Conservation (phyloP, 2,329 filamentous ascomycete genomes). For the Clonostachys solani region DNA sequence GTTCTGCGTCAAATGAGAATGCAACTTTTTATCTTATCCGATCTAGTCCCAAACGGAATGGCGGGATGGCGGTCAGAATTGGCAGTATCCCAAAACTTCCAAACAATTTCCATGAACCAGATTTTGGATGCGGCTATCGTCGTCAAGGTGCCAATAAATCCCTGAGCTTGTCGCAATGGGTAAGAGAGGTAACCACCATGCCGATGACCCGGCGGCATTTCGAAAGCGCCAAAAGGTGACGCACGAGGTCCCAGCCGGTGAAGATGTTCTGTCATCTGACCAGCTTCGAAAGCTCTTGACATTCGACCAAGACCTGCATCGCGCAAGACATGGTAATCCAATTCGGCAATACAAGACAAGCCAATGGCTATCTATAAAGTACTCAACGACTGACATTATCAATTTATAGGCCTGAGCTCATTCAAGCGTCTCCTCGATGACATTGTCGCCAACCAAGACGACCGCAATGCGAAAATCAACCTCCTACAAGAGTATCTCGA, state of each 20-base stretch:
- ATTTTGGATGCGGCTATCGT: too few relatives aligned
- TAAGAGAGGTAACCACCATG: slow-evolving; percentile 32
- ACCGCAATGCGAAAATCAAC: slow-evolving; percentile 35
- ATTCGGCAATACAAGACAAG: background rate
- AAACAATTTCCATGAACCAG: slow-evolving; percentile 2
- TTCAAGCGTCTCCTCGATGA: slow-evolving; percentile 70
- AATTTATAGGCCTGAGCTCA: slow-evolving; percentile 53
- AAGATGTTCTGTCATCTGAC: slow-evolving; percentile 57
- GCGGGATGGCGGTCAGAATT: slow-evolving; percentile 18
- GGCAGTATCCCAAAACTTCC: slow-evolving; percentile 31
- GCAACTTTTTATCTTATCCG: too few relatives aligned
- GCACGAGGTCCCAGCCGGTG: slow-evolving; percentile 52
- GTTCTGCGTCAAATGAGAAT: too few relatives aligned
- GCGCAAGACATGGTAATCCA: slow-evolving; percentile 59
- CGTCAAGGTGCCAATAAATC: background rate
- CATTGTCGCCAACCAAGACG: slow-evolving; percentile 45
- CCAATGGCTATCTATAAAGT: background rate
- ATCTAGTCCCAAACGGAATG: slow-evolving; percentile 11
- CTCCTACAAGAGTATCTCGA: slow-evolving; percentile 70
- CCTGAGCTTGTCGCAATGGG: slow-evolving; percentile 24
- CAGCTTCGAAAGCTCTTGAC: slow-evolving; percentile 66
- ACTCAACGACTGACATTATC: slow-evolving; percentile 1
- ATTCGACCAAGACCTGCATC: slow-evolving; percentile 66
- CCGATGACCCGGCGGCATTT: slow-evolving; percentile 32
- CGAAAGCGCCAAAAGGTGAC: slow-evolving; percentile 53